phyloP scores from a whole-genome alignment of 2,329 filamentous ascomycete species.

The Didymella pomorum region DNA sequence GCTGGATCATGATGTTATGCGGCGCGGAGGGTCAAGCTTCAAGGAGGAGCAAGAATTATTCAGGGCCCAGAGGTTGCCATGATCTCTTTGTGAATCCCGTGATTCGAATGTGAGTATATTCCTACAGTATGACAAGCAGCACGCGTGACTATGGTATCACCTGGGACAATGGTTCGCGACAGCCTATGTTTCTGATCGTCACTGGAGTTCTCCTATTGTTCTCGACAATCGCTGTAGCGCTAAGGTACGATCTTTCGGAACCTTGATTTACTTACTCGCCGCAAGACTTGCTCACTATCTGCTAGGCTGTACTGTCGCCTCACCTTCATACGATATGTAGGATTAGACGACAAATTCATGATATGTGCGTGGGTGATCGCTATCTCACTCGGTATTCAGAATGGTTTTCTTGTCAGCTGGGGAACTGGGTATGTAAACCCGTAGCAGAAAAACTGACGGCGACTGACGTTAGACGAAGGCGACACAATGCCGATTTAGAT shows the following conservation, averaged over 20 bases:
- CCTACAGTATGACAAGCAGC: constrained; percentile 5
- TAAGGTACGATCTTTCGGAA: not conserved
- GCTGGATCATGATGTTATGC: constrained; percentile 7
- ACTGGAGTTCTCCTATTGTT: constrained; percentile 24
- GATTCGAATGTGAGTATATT: not conserved
- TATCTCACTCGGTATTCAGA: constrained; percentile 1
- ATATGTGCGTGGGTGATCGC: not conserved
- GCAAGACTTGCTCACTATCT: not conserved
- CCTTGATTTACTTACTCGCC: not conserved
- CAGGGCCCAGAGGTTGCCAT: constrained; percentile 3
- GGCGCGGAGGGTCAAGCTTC: constrained; percentile 4
- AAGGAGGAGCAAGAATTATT: constrained; percentile 2
- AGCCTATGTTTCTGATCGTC: constrained; percentile 30
- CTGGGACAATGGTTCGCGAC: constrained; percentile 27
- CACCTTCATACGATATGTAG: constrained; percentile 19
- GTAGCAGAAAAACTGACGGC: not conserved
- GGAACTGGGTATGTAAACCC: constrained; percentile 24
- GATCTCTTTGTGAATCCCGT: constrained; percentile 6
- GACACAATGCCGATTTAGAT: constrained; percentile 23
- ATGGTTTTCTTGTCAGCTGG: constrained; percentile 21
- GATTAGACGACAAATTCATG: constrained; percentile 31
- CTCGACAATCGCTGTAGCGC: constrained; percentile 6
- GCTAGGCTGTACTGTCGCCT: constrained; percentile 27
- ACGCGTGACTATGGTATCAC: constrained; percentile 18
- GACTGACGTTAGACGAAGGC: constrained; percentile 14